Conservation (phyloP, 2,329 filamentous ascomycete genomes). For the Aspergillus sp. region DNA sequence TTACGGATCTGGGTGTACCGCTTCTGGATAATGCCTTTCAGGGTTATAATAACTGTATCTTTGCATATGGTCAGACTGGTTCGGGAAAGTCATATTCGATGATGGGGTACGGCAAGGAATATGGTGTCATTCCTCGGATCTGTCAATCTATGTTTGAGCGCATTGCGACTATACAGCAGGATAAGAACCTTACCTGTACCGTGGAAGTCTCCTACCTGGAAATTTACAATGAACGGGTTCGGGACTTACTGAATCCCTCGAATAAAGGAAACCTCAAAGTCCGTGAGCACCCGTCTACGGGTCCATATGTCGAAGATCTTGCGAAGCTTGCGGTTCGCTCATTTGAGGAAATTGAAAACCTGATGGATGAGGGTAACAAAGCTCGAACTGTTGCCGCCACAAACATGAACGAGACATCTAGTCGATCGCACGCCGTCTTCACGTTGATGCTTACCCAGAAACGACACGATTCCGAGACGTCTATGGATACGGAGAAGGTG, state of each 20-base stretch:
- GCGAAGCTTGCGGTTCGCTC: slow-evolving; percentile 92
- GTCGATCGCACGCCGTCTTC: slow-evolving; percentile 96
- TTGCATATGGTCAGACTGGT: slow-evolving; percentile 96
- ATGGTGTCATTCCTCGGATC: slow-evolving; percentile 94
- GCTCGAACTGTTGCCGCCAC: slow-evolving; percentile 95
- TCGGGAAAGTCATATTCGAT: slow-evolving; percentile 99
- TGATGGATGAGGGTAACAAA: slow-evolving; percentile 99
- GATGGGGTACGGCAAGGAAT: slow-evolving; percentile 98
- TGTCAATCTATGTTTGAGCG: slow-evolving; percentile 96
- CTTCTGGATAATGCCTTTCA: slow-evolving; percentile 97
- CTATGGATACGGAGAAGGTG: slow-evolving; percentile 96
- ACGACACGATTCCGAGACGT: slow-evolving; percentile 83
- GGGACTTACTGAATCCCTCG: slow-evolving; percentile 89
- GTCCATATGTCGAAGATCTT: slow-evolving; percentile 96
- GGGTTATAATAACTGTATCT: slow-evolving; percentile 99
- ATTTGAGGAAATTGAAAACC: slow-evolving; percentile 91
- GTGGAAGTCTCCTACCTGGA: slow-evolving; percentile 98
- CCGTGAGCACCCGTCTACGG: slow-evolving; percentile 94
- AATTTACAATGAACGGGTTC: slow-evolving; percentile 98
- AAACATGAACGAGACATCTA: slow-evolving; percentile 99
- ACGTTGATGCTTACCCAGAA: slow-evolving; percentile 95
- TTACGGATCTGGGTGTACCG: slow-evolving; percentile 82
- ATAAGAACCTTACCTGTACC: slow-evolving; percentile 79
- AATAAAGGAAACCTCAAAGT: slow-evolving; percentile 97
- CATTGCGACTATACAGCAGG: slow-evolving; percentile 69